Conservation (phyloP, 1,139 yeast genomes). For the Magnusiomyces magnusii region DNA sequence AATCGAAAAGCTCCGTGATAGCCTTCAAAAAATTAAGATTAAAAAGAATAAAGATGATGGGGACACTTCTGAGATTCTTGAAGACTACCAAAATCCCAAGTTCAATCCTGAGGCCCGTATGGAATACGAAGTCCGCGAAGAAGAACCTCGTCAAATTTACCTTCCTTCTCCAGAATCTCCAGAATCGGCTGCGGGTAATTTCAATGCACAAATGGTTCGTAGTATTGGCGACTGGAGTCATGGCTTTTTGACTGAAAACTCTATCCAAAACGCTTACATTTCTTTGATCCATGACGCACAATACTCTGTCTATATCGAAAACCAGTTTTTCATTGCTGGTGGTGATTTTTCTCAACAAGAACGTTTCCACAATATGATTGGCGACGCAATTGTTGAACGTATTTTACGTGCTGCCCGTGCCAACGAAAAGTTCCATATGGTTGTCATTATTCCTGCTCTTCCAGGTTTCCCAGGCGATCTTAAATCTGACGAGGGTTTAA, state of each 20-base stretch:
- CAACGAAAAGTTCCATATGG: constrained; percentile 16
- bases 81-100: constrained; percentile 14
- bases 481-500: constrained; percentile 16
- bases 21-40: background rate
- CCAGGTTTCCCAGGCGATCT: constrained; percentile 21
- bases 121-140: constrained; percentile 9
- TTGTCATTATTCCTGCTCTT: constrained; percentile 18
- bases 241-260: constrained; percentile 17
- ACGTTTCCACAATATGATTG: constrained; percentile 17
- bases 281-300: constrained; percentile 15
- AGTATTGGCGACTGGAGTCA: constrained; percentile 20
- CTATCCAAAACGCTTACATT: constrained; percentile 19
- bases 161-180: constrained; percentile 12
- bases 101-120: constrained; percentile 10
- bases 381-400: constrained; percentile 19
- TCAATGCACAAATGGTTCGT: constrained; percentile 17
- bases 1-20: constrained; percentile 3
- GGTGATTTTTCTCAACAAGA: constrained; percentile 11
- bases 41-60: constrained; percentile 1
- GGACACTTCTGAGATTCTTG: background rate
- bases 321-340: constrained; percentile 20
- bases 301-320: constrained; percentile 17
- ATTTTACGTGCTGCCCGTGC: constrained; percentile 16
- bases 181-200: constrained; percentile 15
- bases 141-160: constrained; percentile 10